Evolutionary conservation across 2,329 filamentous ascomycete genomes (phyloP).

Genomic region (Stemphylium beticola): DNA sequence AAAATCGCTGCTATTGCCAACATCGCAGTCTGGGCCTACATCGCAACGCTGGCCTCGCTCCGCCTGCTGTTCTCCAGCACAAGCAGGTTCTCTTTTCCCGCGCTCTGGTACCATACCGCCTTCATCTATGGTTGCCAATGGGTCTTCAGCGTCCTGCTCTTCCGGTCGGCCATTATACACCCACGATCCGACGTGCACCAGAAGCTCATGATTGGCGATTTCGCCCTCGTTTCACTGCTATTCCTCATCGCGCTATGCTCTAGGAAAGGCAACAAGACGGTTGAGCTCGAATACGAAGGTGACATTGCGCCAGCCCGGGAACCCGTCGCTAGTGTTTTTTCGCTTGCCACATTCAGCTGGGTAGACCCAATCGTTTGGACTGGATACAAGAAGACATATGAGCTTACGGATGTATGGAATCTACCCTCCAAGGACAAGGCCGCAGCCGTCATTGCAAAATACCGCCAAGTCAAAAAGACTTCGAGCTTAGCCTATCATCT

Average conservation of each 20-base stretch:
- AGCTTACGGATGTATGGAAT: constrained; percentile 91
- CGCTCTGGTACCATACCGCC: constrained; percentile 92
- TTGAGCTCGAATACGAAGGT: constrained; percentile 87
- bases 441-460: constrained; percentile 76
- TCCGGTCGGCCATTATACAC: constrained; percentile 85
- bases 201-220: constrained; percentile 73
- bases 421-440: constrained; percentile 87
- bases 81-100: constrained; percentile 69
- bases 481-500: constrained; percentile 79
- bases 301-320: constrained; percentile 86
- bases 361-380: constrained; percentile 87
- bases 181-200: constrained; percentile 68
- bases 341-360: constrained; percentile 87
- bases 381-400: constrained; percentile 83
- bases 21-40: constrained; percentile 80
- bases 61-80: constrained; percentile 69
- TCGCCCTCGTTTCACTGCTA: constrained; percentile 75
- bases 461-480: constrained; percentile 84
- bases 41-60: constrained; percentile 73
- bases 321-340: constrained; percentile 85
- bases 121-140: constrained; percentile 82
- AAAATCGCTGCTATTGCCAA: constrained; percentile 68
- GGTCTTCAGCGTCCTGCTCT: constrained; percentile 75
- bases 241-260: constrained; percentile 79
- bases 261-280: constrained; percentile 88